Base-by-base conservation (phyloP, 2,329 filamentous ascomycete genomes). In the Hyphodiscus sp. region DNA sequence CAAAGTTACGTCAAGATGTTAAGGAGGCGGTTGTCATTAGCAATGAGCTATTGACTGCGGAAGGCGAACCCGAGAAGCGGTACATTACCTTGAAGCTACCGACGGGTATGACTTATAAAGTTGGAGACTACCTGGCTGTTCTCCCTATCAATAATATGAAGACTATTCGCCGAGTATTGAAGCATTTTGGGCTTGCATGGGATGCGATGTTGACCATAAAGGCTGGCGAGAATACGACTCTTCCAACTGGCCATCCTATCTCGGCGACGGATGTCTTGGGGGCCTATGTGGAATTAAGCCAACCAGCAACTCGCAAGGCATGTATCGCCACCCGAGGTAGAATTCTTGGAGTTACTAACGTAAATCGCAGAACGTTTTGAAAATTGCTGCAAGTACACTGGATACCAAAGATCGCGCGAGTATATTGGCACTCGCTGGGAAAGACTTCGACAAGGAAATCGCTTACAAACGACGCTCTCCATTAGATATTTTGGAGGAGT, bases 401-500 rank as follows among this genome's bases (percentile, higher is more conserved):
- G 75, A 79, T 44, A 69, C 73, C 26, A 63, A 68, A 4, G 69
- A 70, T 1, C 73, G 76, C 56, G 67, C 63, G 3, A 66, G 72
- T 11, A 70, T 80, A 6, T 60, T 67, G 9, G 63, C 64, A 5
- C 67, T 78, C 18, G 58, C 67, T 2, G 67, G 71, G 20, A 64
- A 66, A 33, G 44, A 54, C 11, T 63, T 55, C 29, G 62, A 69
- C 13, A 61, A 62, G 18, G 63, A 69, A 41, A 55, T 69, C 18
- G 55, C 61, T 6, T 50, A 52, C 2, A 85, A 84, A 61, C 78
- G 80, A 10, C 71, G 83, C 19, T 85, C 83, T 0, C 71, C 87
- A 0, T 74, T 92, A 7, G 85, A 91, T 56, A 73, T 92, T 1
- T 76, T 92, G 1, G 83, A 89, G 63, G 74, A 77, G 11, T 85